Evolutionary conservation across 2,329 filamentous ascomycete genomes (phyloP), one percentile per base, ranked within the genome.

Genomic region (Aspergillus japonicus): DNA sequence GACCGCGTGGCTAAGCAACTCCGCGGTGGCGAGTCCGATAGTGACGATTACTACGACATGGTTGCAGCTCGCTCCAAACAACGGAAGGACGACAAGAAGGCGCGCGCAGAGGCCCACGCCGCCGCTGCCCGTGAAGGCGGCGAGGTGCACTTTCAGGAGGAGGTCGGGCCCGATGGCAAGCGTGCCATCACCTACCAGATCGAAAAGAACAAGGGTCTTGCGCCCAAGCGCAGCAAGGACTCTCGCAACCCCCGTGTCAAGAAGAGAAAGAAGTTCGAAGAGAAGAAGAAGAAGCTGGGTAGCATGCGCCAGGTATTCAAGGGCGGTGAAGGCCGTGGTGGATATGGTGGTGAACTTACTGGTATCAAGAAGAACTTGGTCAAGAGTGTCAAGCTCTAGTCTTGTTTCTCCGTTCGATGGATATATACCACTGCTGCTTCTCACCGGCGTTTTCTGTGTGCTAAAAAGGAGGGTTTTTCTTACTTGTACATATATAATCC

Each of bases 231-330:
- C 64, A 96, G 90, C 84, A 98, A 99, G 87, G 93, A 96, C 69
- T 89, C 92, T 60, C 84, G 94, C 64, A 99, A 99, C 80, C 93
- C 95, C 39, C 84, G 95, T 75, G 94, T 98, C 66, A 99, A 98
- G 89, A 98, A 97, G 89, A 87, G 92, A 78, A 92, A 92, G 87
- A 92, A 92, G 86, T 99, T 87, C 76, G 92, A 96, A 73, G 89
- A 92, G 77, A 97, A 96, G 85, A 90, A 94, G 85, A 98, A 97
- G 90, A 97, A 98, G 84, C 79, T 98, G 72, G 87, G 86, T 70
- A 94, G 89, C 73, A 91, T 93, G 81, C 91, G 90, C 80, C 85
- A 90, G 8, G 83, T 91, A 14, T 98, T 93, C 81, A 91, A 92
- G 77, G 91, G 91, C 66, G 90, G 91, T 62, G 88, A 96, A 79